Evolutionary conservation across 306 rosid genomes (phyloP), one percentile per base, ranked within the genome.

Genomic region (Clitoria ternatea): DNA sequence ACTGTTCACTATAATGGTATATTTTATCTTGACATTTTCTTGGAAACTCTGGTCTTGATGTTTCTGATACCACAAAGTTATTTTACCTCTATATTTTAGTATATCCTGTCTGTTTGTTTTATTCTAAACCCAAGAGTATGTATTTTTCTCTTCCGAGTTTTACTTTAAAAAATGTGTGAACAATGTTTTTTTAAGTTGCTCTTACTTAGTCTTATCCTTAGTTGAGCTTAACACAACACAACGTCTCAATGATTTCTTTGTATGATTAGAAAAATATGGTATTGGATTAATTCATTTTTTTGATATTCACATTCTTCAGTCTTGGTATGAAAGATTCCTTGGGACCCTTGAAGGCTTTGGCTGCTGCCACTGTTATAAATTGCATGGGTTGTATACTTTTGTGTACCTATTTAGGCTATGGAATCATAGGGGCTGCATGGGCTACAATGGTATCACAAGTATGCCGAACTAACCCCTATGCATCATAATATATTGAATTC

Each of bases 271-370:
- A 30, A 56, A 65, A 37, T 24, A 50, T 60, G 53, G 49, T 61
- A 17, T 53, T 15, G 73, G 27, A 20, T 49, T 24, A 60, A 77
- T 54, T 23, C 2, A 2, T 49, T 59, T 5, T 53, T 54, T 19
- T 42, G 61, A 12, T 73, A 27, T 45, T 44, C 19, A 13, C 56
- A 32, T 48, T 70, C 39, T 55, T 8, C 67, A 82, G 86, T 74
- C 86, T 82, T 70, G 83, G 86, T 19, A 82, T 82, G 86, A 82
- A 82, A 75, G 86, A 82, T 78, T 82, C 86, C 3, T 82, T 82
- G 81, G 86, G 86, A 59, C 86, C 86, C 76, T 70, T 82, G 81
- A 82, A 78, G 73, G 71, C 83, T 65, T 65, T 82, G 78, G 86
- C 76, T 57, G 83, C 83, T 56, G 86, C 86, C 24, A 82, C 75